Evolutionary conservation across 305 asterid species (phyloP).

Genomic region (Euphrasia arctica): DNA sequence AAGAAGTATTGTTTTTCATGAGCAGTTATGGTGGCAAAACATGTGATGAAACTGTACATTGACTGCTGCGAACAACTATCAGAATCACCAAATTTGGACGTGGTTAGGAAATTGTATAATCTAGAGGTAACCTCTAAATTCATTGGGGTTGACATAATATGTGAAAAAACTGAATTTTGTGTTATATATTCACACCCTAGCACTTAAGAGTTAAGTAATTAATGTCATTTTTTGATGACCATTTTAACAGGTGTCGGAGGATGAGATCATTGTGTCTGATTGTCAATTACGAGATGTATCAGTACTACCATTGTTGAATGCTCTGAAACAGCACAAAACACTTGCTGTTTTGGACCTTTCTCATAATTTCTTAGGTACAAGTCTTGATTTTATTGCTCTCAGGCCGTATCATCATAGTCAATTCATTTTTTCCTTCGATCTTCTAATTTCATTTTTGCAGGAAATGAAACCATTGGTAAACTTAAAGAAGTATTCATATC

Average conservation of each 20-base stretch:
- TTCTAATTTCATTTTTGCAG: conserved; percentile 39
- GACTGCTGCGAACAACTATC: conserved; percentile 69
- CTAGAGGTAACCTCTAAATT: conserved; percentile 56
- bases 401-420: conserved; percentile 18
- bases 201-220: conserved; percentile 20
- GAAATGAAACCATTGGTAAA: conserved; percentile 77
- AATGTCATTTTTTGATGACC: conserved; percentile 24
- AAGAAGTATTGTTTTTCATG: conserved; percentile 19
- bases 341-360: conserved; percentile 85
- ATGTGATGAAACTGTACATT: conserved; percentile 70
- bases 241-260: conserved; percentile 77
- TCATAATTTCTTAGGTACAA: conserved; percentile 80
- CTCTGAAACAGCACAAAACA: conserved; percentile 71
- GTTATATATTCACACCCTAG: conserved; percentile 12
- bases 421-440: conserved; percentile 9
- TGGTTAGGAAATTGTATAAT: conserved; percentile 71
- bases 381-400: conserved; percentile 16
- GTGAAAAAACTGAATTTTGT: conserved; percentile 11
- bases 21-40: conserved; percentile 83
- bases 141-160: conserved; percentile 3
- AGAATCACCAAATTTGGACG: conserved; percentile 65
- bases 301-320: conserved; percentile 73
- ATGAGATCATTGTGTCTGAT: conserved; percentile 72
- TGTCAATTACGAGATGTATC: conserved; percentile 87
- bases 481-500: conserved; percentile 72